Base-by-base conservation (phyloP, 176 grass and related monocot genomes). In the Zea luxurians region DNA sequence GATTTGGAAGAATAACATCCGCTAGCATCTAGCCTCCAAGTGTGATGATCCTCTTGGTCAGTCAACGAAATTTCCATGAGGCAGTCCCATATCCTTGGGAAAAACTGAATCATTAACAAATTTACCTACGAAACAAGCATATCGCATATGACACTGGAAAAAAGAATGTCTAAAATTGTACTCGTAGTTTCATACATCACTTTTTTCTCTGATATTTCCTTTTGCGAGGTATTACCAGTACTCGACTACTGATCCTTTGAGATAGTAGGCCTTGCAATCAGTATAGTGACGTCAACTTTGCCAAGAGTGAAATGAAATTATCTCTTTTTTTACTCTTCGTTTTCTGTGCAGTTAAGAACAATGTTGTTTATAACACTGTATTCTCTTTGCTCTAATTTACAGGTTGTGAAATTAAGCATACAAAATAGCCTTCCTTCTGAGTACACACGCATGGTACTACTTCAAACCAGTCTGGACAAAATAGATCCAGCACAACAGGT, bases 341-440 rank as follows among this genome's bases (percentile, higher is more conserved):
- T n/a, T 66, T 66, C 6, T 65, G 41, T 42, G 62, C 49, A 37
- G 18, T 20, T 77, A 48, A 57, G 35, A 54, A 74, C 37, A 74
- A 68, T 61, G 36, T 78, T 52, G 38, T 47, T 48, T 48, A 21
- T 53, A 11, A 62, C 48, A 45, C 34, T 64, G 35, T 52, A 57
- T 53, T 38, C 35, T 66, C 45, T 46, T 61, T 77, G 9, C 48
- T 69, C 54, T 43, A 70, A 76, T 48, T 81, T 71, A 73, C 58
- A 98, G 95, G 88, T 89, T 64, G 82, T 68, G 37, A 92, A 92
- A 70, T 72, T 92, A 82, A 99, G 96, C 90, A 86, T 93, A 87
- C 89, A 87, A 73, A 93, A 86, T 71, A 85, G 88, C 85, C 81
- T 90, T 79, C 75, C 87, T 49, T 99, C 96, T 0, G 96, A 95